Evolutionary conservation across 2,329 filamentous ascomycete genomes (phyloP).

Genomic region (Cladosporium sp.): DNA sequence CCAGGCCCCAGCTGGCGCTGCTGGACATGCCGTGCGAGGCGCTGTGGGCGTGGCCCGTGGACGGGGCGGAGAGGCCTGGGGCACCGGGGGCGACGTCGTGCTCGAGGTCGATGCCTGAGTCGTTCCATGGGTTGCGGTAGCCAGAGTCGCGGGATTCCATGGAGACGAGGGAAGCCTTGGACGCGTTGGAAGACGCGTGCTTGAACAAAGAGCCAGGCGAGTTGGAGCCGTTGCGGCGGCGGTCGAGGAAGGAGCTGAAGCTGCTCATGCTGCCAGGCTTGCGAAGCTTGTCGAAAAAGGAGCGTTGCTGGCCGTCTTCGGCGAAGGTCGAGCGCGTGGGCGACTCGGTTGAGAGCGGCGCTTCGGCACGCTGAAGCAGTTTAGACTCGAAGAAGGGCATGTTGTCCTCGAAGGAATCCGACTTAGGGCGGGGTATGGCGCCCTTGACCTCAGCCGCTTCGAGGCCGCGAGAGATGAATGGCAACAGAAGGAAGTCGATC

Average conservation of each 20-base stretch:
- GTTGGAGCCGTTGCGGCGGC: conserved; percentile 89
- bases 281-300: conserved; percentile 84
- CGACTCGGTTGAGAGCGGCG: conserved; percentile 73
- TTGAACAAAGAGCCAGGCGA: conserved; percentile 77
- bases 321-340: conserved; percentile 86
- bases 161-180: conserved; percentile 91
- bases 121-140: conserved; percentile 97
- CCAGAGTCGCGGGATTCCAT: conserved; percentile 94
- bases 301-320: conserved; percentile 74
- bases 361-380: conserved; percentile 85
- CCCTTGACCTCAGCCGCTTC: conserved; percentile 85
- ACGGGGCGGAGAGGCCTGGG: conserved; percentile 1
- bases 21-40: conserved; percentile 32
- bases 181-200: conserved; percentile 76
- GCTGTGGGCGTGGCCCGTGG: conserved; percentile 7
- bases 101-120: conserved; percentile 93
- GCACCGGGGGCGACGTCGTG: conserved; percentile 53
- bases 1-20: conserved; percentile 41
- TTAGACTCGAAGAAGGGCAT: conserved; percentile 97
- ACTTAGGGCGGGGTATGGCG: conserved; percentile 95
- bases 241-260: conserved; percentile 91
- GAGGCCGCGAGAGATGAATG: conserved; percentile 83
- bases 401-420: conserved; percentile 96
- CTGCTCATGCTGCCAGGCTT: conserved; percentile 94
- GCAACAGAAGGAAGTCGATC: conserved; percentile 86